Conservation (phyloP, 2,329 filamentous ascomycete genomes). For the Trichocomaceae sp. region DNA sequence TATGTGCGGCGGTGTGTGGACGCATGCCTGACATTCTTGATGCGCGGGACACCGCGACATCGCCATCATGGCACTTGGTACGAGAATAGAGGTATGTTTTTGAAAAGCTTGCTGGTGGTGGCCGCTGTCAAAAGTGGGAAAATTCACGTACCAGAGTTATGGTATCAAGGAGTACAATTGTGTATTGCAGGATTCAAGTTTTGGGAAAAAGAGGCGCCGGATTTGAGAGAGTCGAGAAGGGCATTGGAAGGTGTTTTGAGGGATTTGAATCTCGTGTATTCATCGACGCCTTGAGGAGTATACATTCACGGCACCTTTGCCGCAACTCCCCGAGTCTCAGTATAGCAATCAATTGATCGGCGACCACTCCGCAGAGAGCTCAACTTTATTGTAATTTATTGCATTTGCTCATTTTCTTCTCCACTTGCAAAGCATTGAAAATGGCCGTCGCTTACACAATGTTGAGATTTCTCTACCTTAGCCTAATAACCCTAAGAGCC, state of each 20-base stretch:
- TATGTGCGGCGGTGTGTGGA: neutral
- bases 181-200: constrained; percentile 2
- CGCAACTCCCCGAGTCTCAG: neutral
- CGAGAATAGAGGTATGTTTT: neutral
- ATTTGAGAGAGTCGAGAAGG: neutral
- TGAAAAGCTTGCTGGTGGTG: neutral
- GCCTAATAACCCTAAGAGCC: neutral
- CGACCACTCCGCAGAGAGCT: neutral
- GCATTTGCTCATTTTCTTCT: neutral
- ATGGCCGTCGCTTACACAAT: neutral
- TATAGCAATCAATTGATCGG: neutral
- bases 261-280: neutral
- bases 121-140: constrained; percentile 1
- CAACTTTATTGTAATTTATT: neutral
- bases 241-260: neutral
- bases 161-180: neutral
- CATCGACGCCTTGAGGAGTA: neutral
- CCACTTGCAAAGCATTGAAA: neutral
- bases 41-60: neutral
- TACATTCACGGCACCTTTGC: neutral
- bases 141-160: neutral
- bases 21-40: neutral
- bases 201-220: constrained; percentile 3
- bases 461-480: neutral
- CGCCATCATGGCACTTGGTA: constrained; percentile 4